phyloP scores from a whole-genome alignment of 495 filamentous ascomycete species.

The Tuber magnatum region DNA sequence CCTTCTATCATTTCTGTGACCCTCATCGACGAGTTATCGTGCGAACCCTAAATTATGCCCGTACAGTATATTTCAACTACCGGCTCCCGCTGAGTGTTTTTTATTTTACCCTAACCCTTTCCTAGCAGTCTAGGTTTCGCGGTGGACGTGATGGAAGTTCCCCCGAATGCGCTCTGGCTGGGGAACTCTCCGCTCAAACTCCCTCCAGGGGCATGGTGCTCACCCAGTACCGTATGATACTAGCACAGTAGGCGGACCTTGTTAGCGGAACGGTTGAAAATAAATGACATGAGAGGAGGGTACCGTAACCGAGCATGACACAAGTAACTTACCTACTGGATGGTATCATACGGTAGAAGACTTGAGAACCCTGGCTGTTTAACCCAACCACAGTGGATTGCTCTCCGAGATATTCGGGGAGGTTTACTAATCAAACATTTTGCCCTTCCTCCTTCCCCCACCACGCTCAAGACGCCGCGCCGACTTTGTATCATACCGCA shows the following conservation, averaged over 20 bases:
- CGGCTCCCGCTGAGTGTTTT: background rate
- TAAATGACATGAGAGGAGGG: background rate
- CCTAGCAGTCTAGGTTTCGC: background rate
- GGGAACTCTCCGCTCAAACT: background rate
- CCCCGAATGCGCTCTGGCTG: background rate
- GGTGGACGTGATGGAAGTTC: background rate
- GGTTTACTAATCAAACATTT: background rate
- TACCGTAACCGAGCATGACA: background rate
- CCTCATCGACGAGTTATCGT: background rate
- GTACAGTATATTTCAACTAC: background rate
- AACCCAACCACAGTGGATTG: background rate
- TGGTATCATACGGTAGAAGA: background rate
- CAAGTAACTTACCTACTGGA: background rate
- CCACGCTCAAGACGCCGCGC: background rate
- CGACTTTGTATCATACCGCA: background rate
- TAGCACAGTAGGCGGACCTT: background rate
- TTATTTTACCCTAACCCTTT: background rate
- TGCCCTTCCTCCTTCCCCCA: background rate
- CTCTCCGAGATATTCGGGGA: background rate
- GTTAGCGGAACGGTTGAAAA: background rate
- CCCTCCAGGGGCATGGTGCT: background rate
- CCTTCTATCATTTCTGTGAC: background rate
- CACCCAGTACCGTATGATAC: background rate
- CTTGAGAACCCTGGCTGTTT: background rate
- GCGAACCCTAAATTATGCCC: background rate